These are phyloP conservation scores for Didymella keratinophila DNA, from an alignment of 2,329 filamentous ascomycete species.

Conservation along the genomic window DNA sequence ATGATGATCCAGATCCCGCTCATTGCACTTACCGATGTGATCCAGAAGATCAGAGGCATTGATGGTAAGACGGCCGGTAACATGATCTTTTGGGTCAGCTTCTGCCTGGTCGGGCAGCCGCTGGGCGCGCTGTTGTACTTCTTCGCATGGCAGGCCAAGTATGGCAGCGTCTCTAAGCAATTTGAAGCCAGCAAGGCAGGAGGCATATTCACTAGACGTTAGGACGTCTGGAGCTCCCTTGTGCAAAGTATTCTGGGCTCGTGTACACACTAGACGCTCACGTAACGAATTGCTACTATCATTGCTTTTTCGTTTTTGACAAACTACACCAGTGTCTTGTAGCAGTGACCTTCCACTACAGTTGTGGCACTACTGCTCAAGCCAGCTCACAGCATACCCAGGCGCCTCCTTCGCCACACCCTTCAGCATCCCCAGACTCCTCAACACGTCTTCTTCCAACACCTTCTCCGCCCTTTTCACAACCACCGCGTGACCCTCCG, in stretches of 20 bases:
- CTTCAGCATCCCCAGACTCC: conserved; percentile 7
- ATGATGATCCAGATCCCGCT: conserved; percentile 95
- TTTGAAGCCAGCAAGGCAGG: conserved; percentile 35
- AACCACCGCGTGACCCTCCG: conserved; percentile 1
- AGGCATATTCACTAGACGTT: conserved; percentile 31
- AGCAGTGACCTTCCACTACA: too few relatives aligned
- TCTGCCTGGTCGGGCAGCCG: conserved; percentile 94
- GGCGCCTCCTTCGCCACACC: conserved; percentile 11
- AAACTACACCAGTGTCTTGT: too few relatives aligned
- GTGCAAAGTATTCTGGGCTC: conserved; percentile 33
- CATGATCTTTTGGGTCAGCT: conserved; percentile 94
- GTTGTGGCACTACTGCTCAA: background rate
- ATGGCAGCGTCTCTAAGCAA: conserved; percentile 74
- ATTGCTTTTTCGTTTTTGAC: background rate
- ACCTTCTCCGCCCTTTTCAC: background rate
- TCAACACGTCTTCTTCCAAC: conserved; percentile 9
- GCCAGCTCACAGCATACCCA: conserved; percentile 12
- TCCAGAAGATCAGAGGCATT: conserved; percentile 79
- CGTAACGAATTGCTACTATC: background rate
- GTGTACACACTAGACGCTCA: background rate
- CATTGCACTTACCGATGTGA: conserved; percentile 78
- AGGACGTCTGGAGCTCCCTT: background rate
- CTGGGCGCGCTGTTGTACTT: conserved; percentile 93
- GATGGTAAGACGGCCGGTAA: conserved; percentile 86
- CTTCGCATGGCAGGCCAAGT: conserved; percentile 98